Base-by-base conservation (phyloP, 2,329 filamentous ascomycete genomes). In the Zymoseptoria tritici region DNA sequence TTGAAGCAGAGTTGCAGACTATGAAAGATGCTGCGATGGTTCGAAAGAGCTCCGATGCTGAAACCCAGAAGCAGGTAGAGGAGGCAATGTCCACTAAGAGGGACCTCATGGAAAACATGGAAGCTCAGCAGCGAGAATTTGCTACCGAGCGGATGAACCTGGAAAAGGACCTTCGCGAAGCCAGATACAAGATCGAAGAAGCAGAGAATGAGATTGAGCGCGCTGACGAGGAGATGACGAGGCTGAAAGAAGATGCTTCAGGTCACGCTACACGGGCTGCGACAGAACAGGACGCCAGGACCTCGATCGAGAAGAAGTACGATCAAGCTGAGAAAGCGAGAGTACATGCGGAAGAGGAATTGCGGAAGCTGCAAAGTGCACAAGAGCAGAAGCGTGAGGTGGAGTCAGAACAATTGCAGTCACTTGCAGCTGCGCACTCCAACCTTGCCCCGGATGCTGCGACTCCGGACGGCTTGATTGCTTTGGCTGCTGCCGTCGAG, bases 41-140 rank as follows among this genome's bases (percentile, higher is more conserved):
- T 22, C 69, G 71, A 49, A 71, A 72, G 54, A 83, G 79, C 55
- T 82, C 81, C 66, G 84, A 83, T 71, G 82, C 78, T 67, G 81
- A 84, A 67, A 83, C 83, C 70, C 86, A 82, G 77, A 83, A 79
- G 69, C 87, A 86, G 68, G 83, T 96, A 62, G 85, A 94, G 64
- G 93, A 97, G 73, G 90, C 85, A 5, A 90, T 94, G 67, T 92
- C 90, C 2, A 97, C 89, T 0, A 99, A 99, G 74, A 89, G 89
- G 67, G 94, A 97, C 73, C 83, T 99, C 9, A 85, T 99, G 76
- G 88, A 90, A 65, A 99, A 99, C 70, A 90, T 99, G 78, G 91
- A 97, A 71, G 88, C 92, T 11, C 84, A 95, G 65, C 91, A 97
- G 74, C 85, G 85, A 24, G 94, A 97, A 70, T 97, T 96, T 66